A percentile compares a stretch with the other conserved stretches of the same genome.
These are phyloP conservation scores for Botrytis porri DNA, from an alignment of 2,329 filamentous ascomycete genomes.

Conservation along the genomic window DNA sequence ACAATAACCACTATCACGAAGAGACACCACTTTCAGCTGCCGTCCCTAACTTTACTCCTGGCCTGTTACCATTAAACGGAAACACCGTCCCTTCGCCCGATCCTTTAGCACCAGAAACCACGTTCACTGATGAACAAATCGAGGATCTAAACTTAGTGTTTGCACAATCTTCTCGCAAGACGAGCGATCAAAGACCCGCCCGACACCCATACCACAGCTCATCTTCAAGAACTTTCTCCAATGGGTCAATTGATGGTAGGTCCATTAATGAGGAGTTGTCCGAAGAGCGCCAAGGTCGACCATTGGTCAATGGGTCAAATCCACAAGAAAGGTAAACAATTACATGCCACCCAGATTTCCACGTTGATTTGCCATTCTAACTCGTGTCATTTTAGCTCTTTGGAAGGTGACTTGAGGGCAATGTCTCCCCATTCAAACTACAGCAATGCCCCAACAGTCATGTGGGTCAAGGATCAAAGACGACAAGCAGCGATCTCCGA, in stretches of 20 bases:
- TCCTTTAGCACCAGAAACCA: conserved; percentile 38
- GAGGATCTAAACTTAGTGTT: conserved; percentile 52
- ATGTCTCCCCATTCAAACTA: conserved; percentile 25
- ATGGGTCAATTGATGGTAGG: conserved; percentile 53
- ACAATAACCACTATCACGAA: conserved; percentile 42
- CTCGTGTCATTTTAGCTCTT: conserved; percentile 28
- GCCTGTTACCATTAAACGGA: conserved; percentile 26
- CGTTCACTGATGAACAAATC: conserved; percentile 53
- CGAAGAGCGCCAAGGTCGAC: conserved; percentile 40
- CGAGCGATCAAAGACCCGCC: conserved; percentile 38
- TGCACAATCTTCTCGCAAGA: conserved; percentile 38
- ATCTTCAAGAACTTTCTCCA: conserved; percentile 51
- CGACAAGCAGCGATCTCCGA: conserved; percentile 38
- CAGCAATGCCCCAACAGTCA: conserved; percentile 37
- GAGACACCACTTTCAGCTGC: conserved; percentile 59
- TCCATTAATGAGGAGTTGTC: conserved; percentile 48
- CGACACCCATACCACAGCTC: conserved; percentile 41
- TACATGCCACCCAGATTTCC: not conserved
- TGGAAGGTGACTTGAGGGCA: conserved; percentile 30
- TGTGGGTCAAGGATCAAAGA: conserved; percentile 40
- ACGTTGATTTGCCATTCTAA: not conserved
- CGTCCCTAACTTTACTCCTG: conserved; percentile 55
- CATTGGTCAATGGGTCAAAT: conserved; percentile 40
- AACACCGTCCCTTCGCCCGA: conserved; percentile 21
- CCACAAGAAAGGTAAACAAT: conserved; percentile 41